Evolutionary conservation across 805 yeast genomes (phyloP).

Genomic region (Priceomyces carsonii): DNA sequence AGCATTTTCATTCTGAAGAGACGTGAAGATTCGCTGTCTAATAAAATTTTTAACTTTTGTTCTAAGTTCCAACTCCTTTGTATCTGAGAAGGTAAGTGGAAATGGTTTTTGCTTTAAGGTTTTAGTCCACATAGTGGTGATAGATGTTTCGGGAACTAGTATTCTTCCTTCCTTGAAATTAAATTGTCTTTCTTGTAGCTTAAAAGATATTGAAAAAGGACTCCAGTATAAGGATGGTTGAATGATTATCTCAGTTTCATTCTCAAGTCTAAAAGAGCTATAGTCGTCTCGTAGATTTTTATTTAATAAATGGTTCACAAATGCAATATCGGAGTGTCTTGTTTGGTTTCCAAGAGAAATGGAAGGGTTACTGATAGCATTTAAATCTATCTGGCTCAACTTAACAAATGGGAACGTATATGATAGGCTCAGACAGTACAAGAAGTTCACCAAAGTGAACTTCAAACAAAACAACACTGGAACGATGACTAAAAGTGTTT

Average conservation of each 20-base stretch:
- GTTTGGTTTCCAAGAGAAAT: too few species aligned
- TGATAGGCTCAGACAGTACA: slow-evolving; percentile 4
- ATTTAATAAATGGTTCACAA: too few species aligned
- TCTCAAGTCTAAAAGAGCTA: too few species aligned
- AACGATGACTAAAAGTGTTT: neutral
- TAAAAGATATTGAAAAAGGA: slow-evolving; percentile 7
- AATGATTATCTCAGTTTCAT: too few species aligned
- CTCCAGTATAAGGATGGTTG: slow-evolving; percentile 16
- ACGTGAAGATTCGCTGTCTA: slow-evolving; percentile 10
- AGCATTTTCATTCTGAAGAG: slow-evolving; percentile 17
- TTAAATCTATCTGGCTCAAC: too few species aligned
- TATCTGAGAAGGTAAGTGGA: neutral
- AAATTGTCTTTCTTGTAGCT: slow-evolving; percentile 12
- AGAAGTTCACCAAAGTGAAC: slow-evolving; percentile 8
- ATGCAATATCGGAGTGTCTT: too few species aligned
- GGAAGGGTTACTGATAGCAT: too few species aligned
- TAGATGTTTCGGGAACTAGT: neutral
- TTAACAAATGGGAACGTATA: too few species aligned
- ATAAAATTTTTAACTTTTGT: slow-evolving; percentile 6
- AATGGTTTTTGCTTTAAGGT: neutral
- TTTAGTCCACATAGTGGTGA: slow-evolving; percentile 1
- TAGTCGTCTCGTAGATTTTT: too few species aligned
- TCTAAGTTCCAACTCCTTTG: neutral
- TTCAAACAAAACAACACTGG: slow-evolving; percentile 2
- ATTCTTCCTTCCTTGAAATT: slow-evolving; percentile 6